phyloP scores from a whole-genome alignment of 345 rosid species.

The Euphorbia pulcherrima region DNA sequence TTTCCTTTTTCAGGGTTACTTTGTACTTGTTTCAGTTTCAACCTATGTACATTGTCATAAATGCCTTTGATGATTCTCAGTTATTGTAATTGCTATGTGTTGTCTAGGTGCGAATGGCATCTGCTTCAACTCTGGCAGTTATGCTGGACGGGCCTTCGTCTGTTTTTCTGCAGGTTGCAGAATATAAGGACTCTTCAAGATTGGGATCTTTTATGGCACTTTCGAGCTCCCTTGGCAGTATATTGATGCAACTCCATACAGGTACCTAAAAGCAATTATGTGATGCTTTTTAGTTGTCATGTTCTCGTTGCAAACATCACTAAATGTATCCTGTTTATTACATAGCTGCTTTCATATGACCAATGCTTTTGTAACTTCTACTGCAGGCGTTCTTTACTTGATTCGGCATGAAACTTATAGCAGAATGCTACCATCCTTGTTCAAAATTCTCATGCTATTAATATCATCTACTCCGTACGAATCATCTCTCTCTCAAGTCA shows the following conservation, averaged over 20 bases:
- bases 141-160: conserved; percentile 87
- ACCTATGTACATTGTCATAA: not conserved
- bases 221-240: conserved; percentile 79
- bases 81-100: conserved; percentile 26
- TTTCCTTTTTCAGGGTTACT: not conserved
- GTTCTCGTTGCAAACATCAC: not conserved
- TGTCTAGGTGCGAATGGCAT: conserved; percentile 68
- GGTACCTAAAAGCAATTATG: conserved; percentile 44
- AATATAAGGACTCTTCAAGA: conserved; percentile 69
- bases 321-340: conserved; percentile 11
- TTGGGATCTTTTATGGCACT: conserved; percentile 74
- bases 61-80: conserved; percentile 9
- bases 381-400: conserved; percentile 70
- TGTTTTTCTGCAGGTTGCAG: conserved; percentile 86
- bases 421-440: conserved; percentile 63
- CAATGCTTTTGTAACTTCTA: conserved; percentile 13
- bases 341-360: conserved; percentile 16
- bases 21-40: not conserved
- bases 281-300: conserved; percentile 19
- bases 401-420: conserved; percentile 65
- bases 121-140: conserved; percentile 68
- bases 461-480: conserved; percentile 89
- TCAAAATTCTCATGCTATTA: conserved; percentile 75
- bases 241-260: conserved; percentile 83
- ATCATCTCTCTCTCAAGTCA: conserved; percentile 23